phyloP scores from a whole-genome alignment of 208 protist genomes.

The Leishmania lainsoni region DNA sequence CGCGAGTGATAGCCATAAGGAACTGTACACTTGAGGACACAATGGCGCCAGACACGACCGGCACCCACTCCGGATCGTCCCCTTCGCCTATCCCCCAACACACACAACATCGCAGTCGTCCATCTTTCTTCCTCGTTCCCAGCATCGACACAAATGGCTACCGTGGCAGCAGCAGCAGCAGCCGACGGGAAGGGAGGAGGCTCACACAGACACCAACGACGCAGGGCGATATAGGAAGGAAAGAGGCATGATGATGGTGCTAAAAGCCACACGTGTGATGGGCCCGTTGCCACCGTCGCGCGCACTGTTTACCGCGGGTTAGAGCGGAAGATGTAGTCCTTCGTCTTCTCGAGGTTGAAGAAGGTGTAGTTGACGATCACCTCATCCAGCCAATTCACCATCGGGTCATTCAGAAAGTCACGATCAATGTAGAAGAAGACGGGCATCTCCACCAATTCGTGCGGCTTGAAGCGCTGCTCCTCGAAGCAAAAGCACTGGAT shows the following conservation, averaged over 20 bases:
- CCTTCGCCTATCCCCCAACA: neutral
- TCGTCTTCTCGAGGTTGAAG: constrained; percentile 90
- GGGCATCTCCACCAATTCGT: constrained; percentile 96
- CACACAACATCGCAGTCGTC: neutral
- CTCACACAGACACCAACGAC: neutral
- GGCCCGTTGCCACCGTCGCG: neutral
- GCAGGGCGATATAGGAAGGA: neutral
- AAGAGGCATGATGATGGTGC: neutral
- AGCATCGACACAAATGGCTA: neutral
- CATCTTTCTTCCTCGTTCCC: neutral
- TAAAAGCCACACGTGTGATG: neutral
- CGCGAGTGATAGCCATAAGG: neutral
- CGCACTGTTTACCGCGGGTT: constrained; percentile 28
- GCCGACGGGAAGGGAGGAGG: neutral
- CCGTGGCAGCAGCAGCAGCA: neutral
- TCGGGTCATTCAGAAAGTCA: constrained; percentile 92
- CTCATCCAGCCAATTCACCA: constrained; percentile 87
- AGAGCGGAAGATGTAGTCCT: constrained; percentile 82
- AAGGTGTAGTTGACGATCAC: constrained; percentile 92
- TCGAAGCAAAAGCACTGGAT: constrained; percentile 98
- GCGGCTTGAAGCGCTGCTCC: constrained; percentile 95
- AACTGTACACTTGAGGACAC: neutral
- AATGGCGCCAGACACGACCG: neutral
- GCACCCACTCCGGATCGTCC: neutral
- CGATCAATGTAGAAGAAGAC: constrained; percentile 98